Percentiles rank a stretch among this genome's conserved stretches.
Conservation (phyloP, 192 early-diverging fungal genomes). For the Coemansia sp. region DNA sequence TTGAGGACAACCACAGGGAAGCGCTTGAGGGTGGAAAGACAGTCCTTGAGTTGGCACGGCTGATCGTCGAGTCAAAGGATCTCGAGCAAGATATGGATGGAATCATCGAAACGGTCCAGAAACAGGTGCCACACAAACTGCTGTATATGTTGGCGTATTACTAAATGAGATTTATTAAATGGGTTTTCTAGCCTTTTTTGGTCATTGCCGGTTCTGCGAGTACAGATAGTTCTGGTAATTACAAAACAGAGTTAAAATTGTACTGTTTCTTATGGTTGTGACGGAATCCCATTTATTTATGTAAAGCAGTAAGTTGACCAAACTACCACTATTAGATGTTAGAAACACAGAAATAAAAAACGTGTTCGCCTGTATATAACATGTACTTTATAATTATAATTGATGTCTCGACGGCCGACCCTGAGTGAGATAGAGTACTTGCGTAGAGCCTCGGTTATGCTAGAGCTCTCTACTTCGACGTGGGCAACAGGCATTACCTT, state of each 20-base stretch:
- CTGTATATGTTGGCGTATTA: constrained; percentile 66
- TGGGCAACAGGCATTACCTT: constrained; percentile 29
- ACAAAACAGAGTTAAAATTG: not conserved
- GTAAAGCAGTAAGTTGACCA: too few species aligned
- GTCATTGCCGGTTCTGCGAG: not conserved
- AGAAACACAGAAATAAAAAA: not conserved
- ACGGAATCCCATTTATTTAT: too few species aligned
- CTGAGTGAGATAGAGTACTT: constrained; percentile 16
- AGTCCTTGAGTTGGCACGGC: constrained; percentile 76
- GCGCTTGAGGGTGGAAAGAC: constrained; percentile 79
- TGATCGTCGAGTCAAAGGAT: constrained; percentile 57
- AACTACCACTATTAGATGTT: too few species aligned
- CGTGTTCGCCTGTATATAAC: not conserved
- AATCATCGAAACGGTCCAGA: constrained; percentile 73
- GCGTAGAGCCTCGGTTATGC: constrained; percentile 15
- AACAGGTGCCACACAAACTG: constrained; percentile 57
- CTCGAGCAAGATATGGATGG: constrained; percentile 82
- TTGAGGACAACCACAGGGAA: constrained; percentile 91
- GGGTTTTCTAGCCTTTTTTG: not conserved
- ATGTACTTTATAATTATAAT: constrained; percentile 2
- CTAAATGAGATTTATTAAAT: constrained; percentile 17
- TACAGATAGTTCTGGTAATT: too few species aligned
- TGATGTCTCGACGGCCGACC: constrained; percentile 1
- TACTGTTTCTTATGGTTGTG: not conserved
- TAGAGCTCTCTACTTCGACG: constrained; percentile 32